Evolutionary conservation across 2,329 filamentous ascomycete genomes (phyloP), one percentile per base, ranked within the genome.

Genomic region (Phialophora tarda): DNA sequence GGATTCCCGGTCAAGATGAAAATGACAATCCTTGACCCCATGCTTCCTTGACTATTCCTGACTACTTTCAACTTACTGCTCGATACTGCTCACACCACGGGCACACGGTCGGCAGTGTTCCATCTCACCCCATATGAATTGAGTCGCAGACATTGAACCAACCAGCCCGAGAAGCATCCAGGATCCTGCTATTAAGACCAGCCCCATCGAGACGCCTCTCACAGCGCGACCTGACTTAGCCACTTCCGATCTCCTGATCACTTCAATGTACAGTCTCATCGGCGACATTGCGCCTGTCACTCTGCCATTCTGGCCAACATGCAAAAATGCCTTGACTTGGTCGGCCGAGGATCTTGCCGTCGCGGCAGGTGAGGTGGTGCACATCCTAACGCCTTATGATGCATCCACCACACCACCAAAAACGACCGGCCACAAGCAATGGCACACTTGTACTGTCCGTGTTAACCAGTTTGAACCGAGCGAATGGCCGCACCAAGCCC

Each of bases 301-400:
- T 62, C 72, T 82, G 6, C 75, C 76, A 26, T 78, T 82, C 62
- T 85, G 81, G 77, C 85, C 86, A 2, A 82, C 82, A 2, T 82
- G 81, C 65, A 75, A 79, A 28, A 77, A 84, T 70, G 84, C 83
- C 57, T 74, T 88, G n/a, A 78, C 81, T 59, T 89, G 86, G 85
- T 88, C 86, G 6, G 75, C 79, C 47, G 85, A 88, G 54, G 82
- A 84, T 57, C 79, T 89, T 53, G 86, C 85, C 6, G 75, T 88
- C 55, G 84, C 84, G 14, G 82, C 82, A 11, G 83, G 84, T 59
- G 85, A 88, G 71, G 77, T 80, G 67, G 80, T 88, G 21, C 80
- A 85, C 50, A 77, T 88, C 47, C 73, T 88, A 69, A 78, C 85
- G 38, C 66, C 75, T 73, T 12, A 50, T 28, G 53, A 70, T 38